phyloP scores from a whole-genome alignment of 345 rosid species.

The Pistacia atlantica region DNA sequence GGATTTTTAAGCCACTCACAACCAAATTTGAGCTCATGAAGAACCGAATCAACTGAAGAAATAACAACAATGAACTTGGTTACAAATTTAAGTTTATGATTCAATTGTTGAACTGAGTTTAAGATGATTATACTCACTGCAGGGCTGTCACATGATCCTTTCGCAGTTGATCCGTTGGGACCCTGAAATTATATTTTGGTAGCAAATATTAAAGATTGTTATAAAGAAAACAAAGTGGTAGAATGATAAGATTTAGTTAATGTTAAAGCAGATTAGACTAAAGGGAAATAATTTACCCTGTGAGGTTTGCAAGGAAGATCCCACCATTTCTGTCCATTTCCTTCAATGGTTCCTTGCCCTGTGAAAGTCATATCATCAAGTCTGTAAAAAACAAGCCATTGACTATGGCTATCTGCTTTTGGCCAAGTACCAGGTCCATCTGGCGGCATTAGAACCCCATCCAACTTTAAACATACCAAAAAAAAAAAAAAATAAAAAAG shows the following conservation, averaged over 20 bases:
- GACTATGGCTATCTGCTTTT: constrained; percentile 60
- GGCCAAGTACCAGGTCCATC: constrained; percentile 96
- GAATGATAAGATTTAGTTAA: not conserved
- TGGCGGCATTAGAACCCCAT: constrained; percentile 84
- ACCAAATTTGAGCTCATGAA: constrained; percentile 92
- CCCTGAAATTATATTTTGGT: constrained; percentile 50
- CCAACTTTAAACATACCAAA: constrained; percentile 47
- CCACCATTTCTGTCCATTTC: constrained; percentile 98
- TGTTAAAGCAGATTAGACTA: not conserved
- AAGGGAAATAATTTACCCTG: constrained; percentile 50
- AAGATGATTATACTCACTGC: constrained; percentile 49
- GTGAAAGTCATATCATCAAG: constrained; percentile 64
- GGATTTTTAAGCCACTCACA: constrained; percentile 65
- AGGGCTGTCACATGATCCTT: constrained; percentile 87
- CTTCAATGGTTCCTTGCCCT: constrained; percentile 87
- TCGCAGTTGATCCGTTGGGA: constrained; percentile 54
- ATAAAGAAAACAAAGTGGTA: too few relatives aligned
- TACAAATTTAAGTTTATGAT: not conserved
- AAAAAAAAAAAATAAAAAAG: too few relatives aligned
- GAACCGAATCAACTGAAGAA: constrained; percentile 76
- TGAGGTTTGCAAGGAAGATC: constrained; percentile 98
- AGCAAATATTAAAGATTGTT: not conserved
- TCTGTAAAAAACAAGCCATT: constrained; percentile 92
- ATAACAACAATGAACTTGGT: too few relatives aligned
- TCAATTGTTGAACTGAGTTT: not conserved